These are phyloP conservation scores for Aspergillus sojae DNA, from an alignment of 2,329 filamentous ascomycete genomes.

Conservation along the genomic window DNA sequence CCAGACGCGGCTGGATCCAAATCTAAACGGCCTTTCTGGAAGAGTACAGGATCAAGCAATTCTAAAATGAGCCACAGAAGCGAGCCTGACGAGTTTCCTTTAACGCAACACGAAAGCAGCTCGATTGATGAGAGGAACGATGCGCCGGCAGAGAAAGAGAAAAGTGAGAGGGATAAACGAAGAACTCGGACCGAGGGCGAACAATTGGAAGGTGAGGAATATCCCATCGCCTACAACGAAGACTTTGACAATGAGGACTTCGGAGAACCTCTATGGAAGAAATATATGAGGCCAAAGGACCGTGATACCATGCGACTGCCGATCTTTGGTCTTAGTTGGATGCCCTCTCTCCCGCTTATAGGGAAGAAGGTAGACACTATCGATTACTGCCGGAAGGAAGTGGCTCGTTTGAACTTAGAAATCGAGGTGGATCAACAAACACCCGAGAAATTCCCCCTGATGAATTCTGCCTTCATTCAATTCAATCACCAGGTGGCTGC, in stretches of 20 bases:
- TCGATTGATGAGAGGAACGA: conserved; percentile 19
- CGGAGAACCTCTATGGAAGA: conserved; percentile 73
- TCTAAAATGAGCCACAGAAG: conserved; percentile 27
- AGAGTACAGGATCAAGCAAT: conserved; percentile 33
- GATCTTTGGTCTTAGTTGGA: conserved; percentile 64
- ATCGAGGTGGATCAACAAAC: conserved; percentile 88
- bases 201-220: conserved; percentile 45
- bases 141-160: conserved; percentile 9
- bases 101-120: conserved; percentile 36
- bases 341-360: conserved; percentile 75
- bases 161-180: conserved; percentile 14
- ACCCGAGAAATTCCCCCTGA: conserved; percentile 81
- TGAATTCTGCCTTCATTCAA: conserved; percentile 97
- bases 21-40: conserved; percentile 38
- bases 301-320: conserved; percentile 83
- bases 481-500: conserved; percentile 98
- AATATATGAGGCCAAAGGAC: conserved; percentile 78
- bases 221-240: conserved; percentile 65
- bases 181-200: conserved; percentile 28
- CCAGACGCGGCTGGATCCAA: conserved; percentile 12
- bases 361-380: conserved; percentile 95
- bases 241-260: conserved; percentile 65
- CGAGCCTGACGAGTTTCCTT: conserved; percentile 39
- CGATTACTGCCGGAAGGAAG: conserved; percentile 81
- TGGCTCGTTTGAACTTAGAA: conserved; percentile 85